Base-by-base conservation (phyloP, 2,329 filamentous ascomycete genomes). In the Juglanconis juglandina region DNA sequence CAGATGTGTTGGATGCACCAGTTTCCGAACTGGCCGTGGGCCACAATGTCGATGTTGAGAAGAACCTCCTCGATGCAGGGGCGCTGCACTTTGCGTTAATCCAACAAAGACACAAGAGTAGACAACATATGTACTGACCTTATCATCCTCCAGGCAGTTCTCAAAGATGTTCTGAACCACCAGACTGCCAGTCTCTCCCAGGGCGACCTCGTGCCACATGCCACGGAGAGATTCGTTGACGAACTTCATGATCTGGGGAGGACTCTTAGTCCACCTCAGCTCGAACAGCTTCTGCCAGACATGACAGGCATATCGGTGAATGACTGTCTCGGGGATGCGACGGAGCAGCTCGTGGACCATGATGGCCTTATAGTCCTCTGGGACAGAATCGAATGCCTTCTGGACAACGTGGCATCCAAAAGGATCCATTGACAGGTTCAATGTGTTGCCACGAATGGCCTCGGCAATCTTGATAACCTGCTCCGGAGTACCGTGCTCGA, bases 1-100 rank as follows among this genome's bases (percentile, higher is more conserved):
- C 95, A 99, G 68, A 99, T 92, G 76, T 99, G 95, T 77, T 99
- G 95, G 69, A 99, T 98, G 78, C 95, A 99, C 95, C 95, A 99
- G 74, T 99, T 99, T 59, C 95, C 95, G 72, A 99, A 99, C 73
- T 99, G 95, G 33, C 95, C 95, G 73, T 97, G 94, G 61, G 95
- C 91, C 70, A 99, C 92, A 64, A 96, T 90, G 76, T 99, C 92
- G 68, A 99, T 96, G 72, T 95, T 97, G 63, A 85, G 86, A 59
- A 99, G 85, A 44, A 99, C 95, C 75, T 99, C 95, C 73, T 96
- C 93, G 71, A 99, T 96, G 71, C 95, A 97, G 50, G 93, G 93
- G 62, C 96, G 92, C 93, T 96, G 67, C n/a, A 64, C 58, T 53
- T 57, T 49, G 39, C 34, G 46, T 51, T 34, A 42, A 24, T 58